Base-by-base conservation (phyloP, 495 filamentous ascomycete species). In the Penicilliopsis zonata region DNA sequence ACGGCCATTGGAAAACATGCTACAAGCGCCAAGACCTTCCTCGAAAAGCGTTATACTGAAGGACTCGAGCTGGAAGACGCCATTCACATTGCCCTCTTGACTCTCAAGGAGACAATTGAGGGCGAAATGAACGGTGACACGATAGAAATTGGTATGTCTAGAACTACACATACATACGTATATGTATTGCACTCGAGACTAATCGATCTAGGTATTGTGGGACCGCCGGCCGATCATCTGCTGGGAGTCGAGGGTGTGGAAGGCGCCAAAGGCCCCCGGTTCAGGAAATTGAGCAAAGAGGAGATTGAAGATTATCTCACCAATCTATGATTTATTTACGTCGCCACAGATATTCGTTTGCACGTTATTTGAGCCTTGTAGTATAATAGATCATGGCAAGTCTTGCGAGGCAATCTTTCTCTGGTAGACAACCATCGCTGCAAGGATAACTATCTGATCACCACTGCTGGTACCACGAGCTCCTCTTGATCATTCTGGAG, bases 121-220 rank as follows among this genome's bases (percentile, higher is more conserved):
- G 90, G 90, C 15, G 90, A 98, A 64, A 95, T 96, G 90, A 96
- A 84, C 49, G 90, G 90, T 30, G 92, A 96, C 58, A 96, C 90
- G 24, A 88, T 99, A 44, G 90, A 99, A 67, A 94, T 99, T 48
- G 88, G 88, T 88, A 50, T 61, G 79, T 14, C 14, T 24, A n/a
- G n/a, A n/a, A n/a, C n/a, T n/a, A n/a, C n/a, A n/a, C n/a, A n/a
- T n/a, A n/a, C n/a, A n/a, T n/a, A n/a, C n/a, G n/a, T n/a, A n/a
- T n/a, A n/a, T n/a, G n/a, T n/a, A n/a, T n/a, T n/a, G n/a, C n/a
- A n/a, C n/a, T n/a, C n/a, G n/a, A n/a, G n/a, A 72, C 53, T 37
- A 26, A 28, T 9, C 38, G 29, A 8, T 32, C 29, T 40, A 90
- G 86, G 86, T 36, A 95, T 98, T 46, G 86, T 98, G 44, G 90